phyloP scores from a whole-genome alignment of 257 asterid species.

The Lantana camara region DNA sequence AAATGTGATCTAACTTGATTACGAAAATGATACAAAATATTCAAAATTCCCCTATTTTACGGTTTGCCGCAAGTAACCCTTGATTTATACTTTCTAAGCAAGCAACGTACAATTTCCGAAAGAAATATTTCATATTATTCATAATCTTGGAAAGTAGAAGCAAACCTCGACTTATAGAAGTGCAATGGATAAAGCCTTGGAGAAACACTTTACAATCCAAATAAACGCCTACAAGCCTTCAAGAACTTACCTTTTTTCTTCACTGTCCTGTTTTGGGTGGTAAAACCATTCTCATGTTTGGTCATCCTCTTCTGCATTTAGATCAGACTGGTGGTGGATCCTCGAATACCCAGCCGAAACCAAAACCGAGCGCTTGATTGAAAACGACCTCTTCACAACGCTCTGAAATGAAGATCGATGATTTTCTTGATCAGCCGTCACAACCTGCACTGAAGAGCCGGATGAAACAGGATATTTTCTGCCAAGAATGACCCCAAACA shows the following conservation, averaged over 20 bases:
- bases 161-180: not conserved
- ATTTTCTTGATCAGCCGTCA: constrained; percentile 8
- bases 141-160: too few relatives aligned
- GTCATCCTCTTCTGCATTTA: constrained; percentile 31
- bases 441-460: constrained; percentile 6
- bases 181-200: too few relatives aligned
- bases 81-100: too few relatives aligned
- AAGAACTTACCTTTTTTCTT: constrained; percentile 48
- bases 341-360: constrained; percentile 39
- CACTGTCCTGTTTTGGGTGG: constrained; percentile 2
- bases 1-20: too few relatives aligned
- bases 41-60: too few relatives aligned
- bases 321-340: constrained; percentile 37
- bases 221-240: constrained; percentile 43
- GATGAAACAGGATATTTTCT: not conserved
- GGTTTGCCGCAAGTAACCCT: too few relatives aligned
- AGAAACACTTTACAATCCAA: constrained; percentile 31
- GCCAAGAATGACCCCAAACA: constrained; percentile 34
- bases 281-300: not conserved
- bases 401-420: not conserved
- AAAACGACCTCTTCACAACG: constrained; percentile 26
- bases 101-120: too few relatives aligned
- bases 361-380: constrained; percentile 36
- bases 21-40: too few relatives aligned
- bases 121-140: too few relatives aligned